Evolutionary conservation across 73 alveolate genomes (phyloP), one percentile per base, ranked within the genome.

Genomic region (Paramecium pentaurelia): DNA sequence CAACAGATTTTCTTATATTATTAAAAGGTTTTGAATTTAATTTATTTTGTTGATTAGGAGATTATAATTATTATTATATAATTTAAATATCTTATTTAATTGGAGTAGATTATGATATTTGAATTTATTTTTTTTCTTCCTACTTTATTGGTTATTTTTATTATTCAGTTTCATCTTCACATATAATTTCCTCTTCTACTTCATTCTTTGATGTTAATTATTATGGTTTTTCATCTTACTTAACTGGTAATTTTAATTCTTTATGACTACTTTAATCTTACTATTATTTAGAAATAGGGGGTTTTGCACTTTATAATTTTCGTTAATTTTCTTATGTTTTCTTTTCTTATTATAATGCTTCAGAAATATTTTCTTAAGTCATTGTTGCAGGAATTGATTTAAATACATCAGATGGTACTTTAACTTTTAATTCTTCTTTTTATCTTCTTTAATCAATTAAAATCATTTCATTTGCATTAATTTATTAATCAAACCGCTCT

Each of bases 11-110:
- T 16, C 68, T 30, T 37, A 38, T 32, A 30, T 30, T 22, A 10
- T 14, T 64, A 42, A 75, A 75, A 1, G 88, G 88, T 75, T 75
- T 75, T 75, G 88, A 75, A 42, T 75, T 75, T 38, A 75, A 16
- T 75, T 75, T 75, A 42, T 30, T 38, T 42, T 36, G 40, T 36
- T 34, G 68, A 36, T 75, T 38, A 38, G 88, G 88, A 16, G 60
- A 36, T 36, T 34, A 38, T 0, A 3, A 64, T 54, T 54, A 54
- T 54, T 54, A 54, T 5, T 54, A 54, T 54, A 54, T 54, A 18
- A 54, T 54, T 54, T 18, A 2, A 1, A 60, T 14, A 32, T 64
- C 47, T 34, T 64, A 64, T 64, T 64, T 64, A 3, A 64, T 25
- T 32, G 84, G 51, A 14, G 84, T 64, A 4, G 51, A 64, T 64